Evolutionary conservation across 495 filamentous ascomycete species (phyloP), one percentile per base, ranked within the genome.

Genomic region (Monascus purpureus): DNA sequence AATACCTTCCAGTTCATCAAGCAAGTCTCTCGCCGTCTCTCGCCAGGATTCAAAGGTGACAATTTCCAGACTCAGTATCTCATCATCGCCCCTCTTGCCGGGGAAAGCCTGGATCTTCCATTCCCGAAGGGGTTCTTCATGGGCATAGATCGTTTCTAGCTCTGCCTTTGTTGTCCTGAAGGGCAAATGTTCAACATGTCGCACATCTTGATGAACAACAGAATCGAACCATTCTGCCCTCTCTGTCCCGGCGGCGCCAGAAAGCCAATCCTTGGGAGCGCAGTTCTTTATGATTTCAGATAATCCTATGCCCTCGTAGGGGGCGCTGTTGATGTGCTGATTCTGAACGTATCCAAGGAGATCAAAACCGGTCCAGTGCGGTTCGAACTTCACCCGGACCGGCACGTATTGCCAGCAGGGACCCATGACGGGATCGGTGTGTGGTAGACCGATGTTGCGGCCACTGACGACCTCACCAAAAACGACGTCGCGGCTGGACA

Each of bases 381-480:
- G 1, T 15, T 36, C 14, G 27, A 53, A 47, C 15, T 12, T 26
- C 11, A 50, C 33, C 15, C 49, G 31, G 2, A 43, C 34, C 1
- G 46, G 49, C 2, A 37, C 34, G 26, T 41, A 38, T 25, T 52
- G 43, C 25, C 38, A 39, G 18, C 40, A 49, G 6, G 48, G 48
- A 12, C 48, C 48, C 8, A 52, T 44, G 36, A 67, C 47, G 13
- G 38, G 31, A 17, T 65, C 51, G 0, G 50, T 50, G 12, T 40
- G 36, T 18, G 53, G 25, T 28, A 51, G 34, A 25, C 61, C 61
- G n/a, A 64, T 35, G 2, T 51, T 41, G 39, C 57, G 17, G 32
- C 41, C 69, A 13, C 35, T 59, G 15, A 63, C 61, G 13, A 73
- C 65, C 28, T 63, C 52, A 22, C 70, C 71, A 33, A 75, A 73